These are phyloP conservation scores for Cladophialophora yegresii DNA, from an alignment of 2,329 filamentous ascomycete genomes.

Conservation along the genomic window DNA sequence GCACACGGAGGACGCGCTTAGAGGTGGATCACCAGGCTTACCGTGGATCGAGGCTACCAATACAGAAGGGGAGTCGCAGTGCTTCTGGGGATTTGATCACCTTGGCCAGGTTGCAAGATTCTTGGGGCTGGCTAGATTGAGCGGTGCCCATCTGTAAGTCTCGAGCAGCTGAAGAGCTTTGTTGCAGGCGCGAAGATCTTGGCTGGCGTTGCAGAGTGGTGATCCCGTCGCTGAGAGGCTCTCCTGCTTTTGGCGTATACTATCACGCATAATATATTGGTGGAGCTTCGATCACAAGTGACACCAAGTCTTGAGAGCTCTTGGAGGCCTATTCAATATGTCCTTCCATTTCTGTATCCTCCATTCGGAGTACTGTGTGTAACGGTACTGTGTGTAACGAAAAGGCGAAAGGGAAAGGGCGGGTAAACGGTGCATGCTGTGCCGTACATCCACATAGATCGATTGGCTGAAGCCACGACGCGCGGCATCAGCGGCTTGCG, in stretches of 20 bases:
- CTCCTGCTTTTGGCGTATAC: neutral
- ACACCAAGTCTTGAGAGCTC: too few relatives aligned
- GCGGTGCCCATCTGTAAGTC: conserved; percentile 19
- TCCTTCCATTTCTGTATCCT: too few relatives aligned
- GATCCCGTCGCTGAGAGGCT: too few relatives aligned
- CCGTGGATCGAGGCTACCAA: conserved; percentile 62
- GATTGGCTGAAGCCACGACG: neutral
- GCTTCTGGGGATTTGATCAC: conserved; percentile 64
- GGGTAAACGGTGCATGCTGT: neutral
- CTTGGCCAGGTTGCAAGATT: conserved; percentile 57
- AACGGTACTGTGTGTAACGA: too few relatives aligned
- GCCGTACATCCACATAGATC: neutral
- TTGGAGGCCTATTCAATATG: neutral
- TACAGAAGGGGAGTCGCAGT: conserved; percentile 54
- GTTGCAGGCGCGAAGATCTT: neutral
- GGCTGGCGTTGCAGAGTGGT: neutral
- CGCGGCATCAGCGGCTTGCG: neutral
- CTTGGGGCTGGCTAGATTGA: conserved; percentile 51
- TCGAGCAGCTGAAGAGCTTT: neutral
- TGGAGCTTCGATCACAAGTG: too few relatives aligned
- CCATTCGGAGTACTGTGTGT: too few relatives aligned
- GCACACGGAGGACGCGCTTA: conserved; percentile 57
- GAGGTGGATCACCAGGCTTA: conserved; percentile 60
- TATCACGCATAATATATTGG: neutral
- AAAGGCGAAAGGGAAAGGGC: neutral